These are phyloP conservation scores for Peziza echinospora DNA, from an alignment of 495 filamentous ascomycete species.

Conservation along the genomic window DNA sequence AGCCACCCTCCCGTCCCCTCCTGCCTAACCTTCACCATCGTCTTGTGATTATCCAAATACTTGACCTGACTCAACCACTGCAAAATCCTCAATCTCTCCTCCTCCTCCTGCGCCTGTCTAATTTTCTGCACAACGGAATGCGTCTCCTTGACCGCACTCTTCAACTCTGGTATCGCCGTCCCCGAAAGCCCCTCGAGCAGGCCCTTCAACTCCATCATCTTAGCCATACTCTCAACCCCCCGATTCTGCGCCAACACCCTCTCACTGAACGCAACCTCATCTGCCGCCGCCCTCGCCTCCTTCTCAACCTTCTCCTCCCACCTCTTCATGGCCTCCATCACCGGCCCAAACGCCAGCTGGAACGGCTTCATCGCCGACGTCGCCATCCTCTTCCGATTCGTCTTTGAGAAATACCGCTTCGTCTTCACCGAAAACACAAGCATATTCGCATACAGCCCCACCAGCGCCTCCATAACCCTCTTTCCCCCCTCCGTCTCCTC, in stretches of 20 bases:
- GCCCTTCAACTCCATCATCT: background rate
- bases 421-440: background rate
- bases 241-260: background rate
- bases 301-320: background rate
- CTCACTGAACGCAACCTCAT: too few relatives aligned
- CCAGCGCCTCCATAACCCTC: background rate
- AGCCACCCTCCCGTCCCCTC: background rate
- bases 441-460: background rate
- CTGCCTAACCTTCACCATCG: background rate
- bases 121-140: background rate
- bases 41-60: background rate
- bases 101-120: background rate
- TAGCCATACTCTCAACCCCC: too few relatives aligned
- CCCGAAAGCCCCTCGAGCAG: background rate
- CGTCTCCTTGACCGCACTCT: background rate
- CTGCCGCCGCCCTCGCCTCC: background rate
- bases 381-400: background rate
- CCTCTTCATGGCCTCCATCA: background rate
- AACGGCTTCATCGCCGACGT: background rate
- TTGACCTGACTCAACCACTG: background rate
- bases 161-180: background rate
- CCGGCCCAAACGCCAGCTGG: background rate
- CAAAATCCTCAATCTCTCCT: background rate
- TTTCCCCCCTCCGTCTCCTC: background rate
- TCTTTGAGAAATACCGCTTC: background rate